Evolutionary conservation across 805 yeast species (phyloP).

Genomic region (Pichia kluyveri): DNA sequence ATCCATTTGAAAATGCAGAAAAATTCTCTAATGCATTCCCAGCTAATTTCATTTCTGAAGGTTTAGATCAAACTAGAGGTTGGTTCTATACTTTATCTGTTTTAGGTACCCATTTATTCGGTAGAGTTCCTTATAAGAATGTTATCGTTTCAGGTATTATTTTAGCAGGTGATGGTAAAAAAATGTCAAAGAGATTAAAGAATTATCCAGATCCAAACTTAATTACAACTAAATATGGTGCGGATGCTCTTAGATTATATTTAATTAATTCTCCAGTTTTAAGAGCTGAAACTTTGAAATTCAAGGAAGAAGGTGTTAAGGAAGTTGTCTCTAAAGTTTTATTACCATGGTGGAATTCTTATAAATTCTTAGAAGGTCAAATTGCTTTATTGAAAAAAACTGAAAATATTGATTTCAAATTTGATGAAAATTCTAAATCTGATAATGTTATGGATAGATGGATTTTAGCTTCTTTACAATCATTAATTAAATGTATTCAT

Average conservation of each 20-base stretch:
- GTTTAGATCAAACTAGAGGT: slow-evolving; percentile 99
- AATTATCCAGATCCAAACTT: slow-evolving; percentile 93
- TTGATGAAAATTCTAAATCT: slow-evolving; percentile 54
- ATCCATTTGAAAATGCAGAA: slow-evolving; percentile 80
- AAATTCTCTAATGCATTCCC: slow-evolving; percentile 73
- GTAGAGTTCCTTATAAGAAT: slow-evolving; percentile 87
- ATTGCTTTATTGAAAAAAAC: slow-evolving; percentile 76
- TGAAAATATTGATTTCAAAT: slow-evolving; percentile 59
- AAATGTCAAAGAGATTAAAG: slow-evolving; percentile 97
- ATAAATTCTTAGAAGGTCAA: slow-evolving; percentile 92
- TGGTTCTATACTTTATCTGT: slow-evolving; percentile 98
- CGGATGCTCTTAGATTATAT: slow-evolving; percentile 94
- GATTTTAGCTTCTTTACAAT: slow-evolving; percentile 94
- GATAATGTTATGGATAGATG: slow-evolving; percentile 95
- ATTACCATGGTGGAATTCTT: slow-evolving; percentile 98
- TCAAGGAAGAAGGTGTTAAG: slow-evolving; percentile 97
- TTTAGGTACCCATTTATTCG: slow-evolving; percentile 89
- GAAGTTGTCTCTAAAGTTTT: slow-evolving; percentile 94
- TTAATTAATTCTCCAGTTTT: slow-evolving; percentile 95
- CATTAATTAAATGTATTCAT: slow-evolving; percentile 79
- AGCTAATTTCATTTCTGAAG: slow-evolving; percentile 96
- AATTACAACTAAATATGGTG: slow-evolving; percentile 84
- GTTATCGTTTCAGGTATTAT: slow-evolving; percentile 96
- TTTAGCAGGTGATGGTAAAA: slow-evolving; percentile 95
- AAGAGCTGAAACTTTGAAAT: slow-evolving; percentile 92